Percentiles rank a stretch among this genome's conserved stretches.
Conservation (phyloP, 164 flowering plant genomes). For the Vitis amurensis region DNA sequence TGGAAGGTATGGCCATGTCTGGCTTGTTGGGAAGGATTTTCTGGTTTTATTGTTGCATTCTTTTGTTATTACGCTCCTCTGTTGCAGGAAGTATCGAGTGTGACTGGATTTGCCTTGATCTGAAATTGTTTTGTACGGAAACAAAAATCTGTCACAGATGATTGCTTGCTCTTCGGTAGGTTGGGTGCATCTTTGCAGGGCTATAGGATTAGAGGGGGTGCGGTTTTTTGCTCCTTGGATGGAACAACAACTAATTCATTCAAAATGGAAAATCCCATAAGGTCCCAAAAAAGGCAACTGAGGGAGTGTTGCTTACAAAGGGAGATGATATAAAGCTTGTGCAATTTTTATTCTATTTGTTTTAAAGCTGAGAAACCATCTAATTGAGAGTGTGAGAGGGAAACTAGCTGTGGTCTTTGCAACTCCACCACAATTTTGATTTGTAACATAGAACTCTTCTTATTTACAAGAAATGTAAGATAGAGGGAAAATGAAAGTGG, state of each 20-base stretch:
- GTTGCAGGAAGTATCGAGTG: conserved; percentile 21
- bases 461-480: conserved; percentile 53
- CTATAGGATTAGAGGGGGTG: conserved; percentile 14
- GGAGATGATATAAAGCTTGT: conserved; percentile 24
- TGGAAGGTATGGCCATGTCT: conserved; percentile 18
- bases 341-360: conserved; percentile 19
- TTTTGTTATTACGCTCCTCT: conserved; percentile 20
- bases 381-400: conserved; percentile 32
- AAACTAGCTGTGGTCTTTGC: conserved; percentile 33
- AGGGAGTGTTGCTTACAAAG: conserved; percentile 16
- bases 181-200: conserved; percentile 23
- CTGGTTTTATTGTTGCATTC: conserved; percentile 28
- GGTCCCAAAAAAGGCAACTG: conserved; percentile 6
- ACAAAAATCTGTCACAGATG: conserved; percentile 15
- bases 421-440: conserved; percentile 62
- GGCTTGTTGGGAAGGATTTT: conserved; percentile 22
- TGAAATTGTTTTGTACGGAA: conserved; percentile 18
- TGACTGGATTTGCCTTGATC: conserved; percentile 17
- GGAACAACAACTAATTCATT: conserved; percentile 21
- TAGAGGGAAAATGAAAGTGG: conserved; percentile 35
- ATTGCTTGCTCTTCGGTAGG: conserved; percentile 21
- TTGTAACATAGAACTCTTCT: conserved; percentile 57
- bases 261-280: conserved; percentile 14
- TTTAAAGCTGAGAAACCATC: conserved; percentile 26
- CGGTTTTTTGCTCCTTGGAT: conserved; percentile 1